Percentiles rank a stretch among this genome's conserved stretches.
Evolutionary conservation across 352 stramenopile species (phyloP).

Genomic region (Phytophthora hybrid): DNA sequence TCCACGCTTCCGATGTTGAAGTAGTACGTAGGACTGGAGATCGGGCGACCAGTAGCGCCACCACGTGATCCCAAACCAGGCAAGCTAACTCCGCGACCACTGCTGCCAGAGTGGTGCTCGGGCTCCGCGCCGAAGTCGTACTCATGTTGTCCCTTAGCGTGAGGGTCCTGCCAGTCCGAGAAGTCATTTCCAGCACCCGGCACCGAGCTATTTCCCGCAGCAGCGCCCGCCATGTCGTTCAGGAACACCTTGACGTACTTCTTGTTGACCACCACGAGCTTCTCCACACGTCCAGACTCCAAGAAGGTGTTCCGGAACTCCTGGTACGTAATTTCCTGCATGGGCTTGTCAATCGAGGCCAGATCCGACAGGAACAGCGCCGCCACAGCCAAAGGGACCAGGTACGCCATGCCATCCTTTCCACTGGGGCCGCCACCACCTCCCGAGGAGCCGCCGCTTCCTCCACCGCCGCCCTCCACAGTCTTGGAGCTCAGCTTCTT

Average conservation of each 20-base stretch:
- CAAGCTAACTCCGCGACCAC: conserved; percentile 25
- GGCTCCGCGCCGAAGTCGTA: conserved; percentile 36
- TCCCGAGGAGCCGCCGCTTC: conserved; percentile 44
- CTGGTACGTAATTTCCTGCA: conserved; percentile 93
- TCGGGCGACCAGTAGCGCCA: conserved; percentile 35
- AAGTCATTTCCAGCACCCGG: conserved; percentile 35
- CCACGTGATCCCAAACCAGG: conserved; percentile 34
- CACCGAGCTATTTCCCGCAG: conserved; percentile 19
- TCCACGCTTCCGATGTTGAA: conserved; percentile 99
- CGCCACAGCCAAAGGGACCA: conserved; percentile 76
- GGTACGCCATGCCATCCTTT: conserved; percentile 75
- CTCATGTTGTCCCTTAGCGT: conserved; percentile 43
- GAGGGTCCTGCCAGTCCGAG: conserved; percentile 64
- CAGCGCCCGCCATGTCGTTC: conserved; percentile 50
- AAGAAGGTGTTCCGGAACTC: conserved; percentile 91
- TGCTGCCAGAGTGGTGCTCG: conserved; percentile 16
- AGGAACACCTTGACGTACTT: conserved; percentile 92
- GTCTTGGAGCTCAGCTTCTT: conserved; percentile 83
- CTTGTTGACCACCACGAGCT: conserved; percentile 93
- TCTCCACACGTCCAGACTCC: conserved; percentile 87
- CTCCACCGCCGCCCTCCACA: conserved; percentile 49
- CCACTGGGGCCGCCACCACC: conserved; percentile 41
- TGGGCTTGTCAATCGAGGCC: conserved; percentile 77
- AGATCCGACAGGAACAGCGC: conserved; percentile 82
- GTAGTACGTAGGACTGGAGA: conserved; percentile 76